Percentiles rank a stretch among this genome's conserved stretches.
Evolutionary conservation across 352 stramenopile genomes (phyloP).

Genomic region (Pythium rishiriense): DNA sequence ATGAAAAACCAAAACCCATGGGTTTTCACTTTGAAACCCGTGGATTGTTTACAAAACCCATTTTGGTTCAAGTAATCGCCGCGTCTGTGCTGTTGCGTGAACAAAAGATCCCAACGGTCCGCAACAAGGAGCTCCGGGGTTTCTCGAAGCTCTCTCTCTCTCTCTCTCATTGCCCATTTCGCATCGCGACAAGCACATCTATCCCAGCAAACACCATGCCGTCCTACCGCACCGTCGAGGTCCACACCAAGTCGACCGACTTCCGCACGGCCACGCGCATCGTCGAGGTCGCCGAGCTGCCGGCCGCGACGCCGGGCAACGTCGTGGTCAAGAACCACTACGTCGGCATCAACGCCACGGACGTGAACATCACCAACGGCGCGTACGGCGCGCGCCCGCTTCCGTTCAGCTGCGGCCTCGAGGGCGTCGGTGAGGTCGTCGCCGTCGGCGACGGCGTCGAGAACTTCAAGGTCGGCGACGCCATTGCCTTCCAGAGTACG

Average conservation of each 20-base stretch:
- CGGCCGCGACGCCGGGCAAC: conserved; percentile 7
- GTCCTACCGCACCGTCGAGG: conserved; percentile 13
- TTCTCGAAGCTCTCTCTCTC: no score
- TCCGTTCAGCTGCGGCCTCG: conserved; percentile 31
- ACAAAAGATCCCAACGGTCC: not conserved
- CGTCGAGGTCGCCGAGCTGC: conserved; percentile 24
- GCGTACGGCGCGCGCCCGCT: conserved; percentile 15
- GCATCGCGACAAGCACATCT: not conserved
- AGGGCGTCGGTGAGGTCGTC: conserved; percentile 33
- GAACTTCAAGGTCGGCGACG: conserved; percentile 31
- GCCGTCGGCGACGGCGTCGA: conserved; percentile 31
- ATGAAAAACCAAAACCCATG: not conserved
- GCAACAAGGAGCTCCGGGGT: no score
- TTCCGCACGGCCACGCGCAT: conserved; percentile 36
- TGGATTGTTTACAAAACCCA: conserved; percentile 15
- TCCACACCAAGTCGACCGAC: conserved; percentile 34
- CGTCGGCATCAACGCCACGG: conserved; percentile 40
- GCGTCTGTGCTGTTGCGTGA: not conserved
- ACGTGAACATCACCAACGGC: conserved; percentile 34
- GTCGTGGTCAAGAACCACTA: conserved; percentile 35
- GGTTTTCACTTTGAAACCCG: not conserved
- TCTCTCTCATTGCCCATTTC: not conserved
- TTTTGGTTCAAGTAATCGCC: not conserved
- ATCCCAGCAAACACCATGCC: not conserved
- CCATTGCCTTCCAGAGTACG: conserved; percentile 32